These are phyloP conservation scores for Fusarium verrucosum DNA, from an alignment of 2,329 filamentous ascomycete genomes.

Conservation along the genomic window DNA sequence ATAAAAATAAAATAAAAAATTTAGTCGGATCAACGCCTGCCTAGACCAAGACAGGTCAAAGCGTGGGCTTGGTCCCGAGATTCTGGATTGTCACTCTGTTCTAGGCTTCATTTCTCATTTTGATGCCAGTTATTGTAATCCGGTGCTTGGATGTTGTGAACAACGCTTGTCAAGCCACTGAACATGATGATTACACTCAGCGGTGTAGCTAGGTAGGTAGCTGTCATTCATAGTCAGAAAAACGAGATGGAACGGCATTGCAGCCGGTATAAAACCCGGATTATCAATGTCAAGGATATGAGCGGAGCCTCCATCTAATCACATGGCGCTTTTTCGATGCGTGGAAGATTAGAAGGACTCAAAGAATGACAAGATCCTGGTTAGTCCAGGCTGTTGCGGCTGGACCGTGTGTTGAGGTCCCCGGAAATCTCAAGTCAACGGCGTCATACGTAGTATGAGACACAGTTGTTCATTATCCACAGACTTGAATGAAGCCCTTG, in stretches of 20 bases:
- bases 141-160: neutral
- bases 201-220: too few relatives aligned
- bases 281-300: neutral
- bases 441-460: conserved; percentile 24
- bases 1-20: too few relatives aligned
- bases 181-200: neutral
- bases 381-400: conserved; percentile 4
- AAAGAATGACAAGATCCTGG: conserved; percentile 27
- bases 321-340: conserved; percentile 19
- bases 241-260: neutral
- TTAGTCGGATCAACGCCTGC: neutral
- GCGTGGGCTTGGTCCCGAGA: neutral
- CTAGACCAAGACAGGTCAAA: conserved; percentile 27
- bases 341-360: conserved; percentile 34
- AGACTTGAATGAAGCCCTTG: neutral
- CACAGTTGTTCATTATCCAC: neutral
- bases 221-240: too few relatives aligned
- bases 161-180: neutral
- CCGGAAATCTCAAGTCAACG: conserved; percentile 28
- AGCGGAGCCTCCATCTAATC: neutral
- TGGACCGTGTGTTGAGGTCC: conserved; percentile 21
- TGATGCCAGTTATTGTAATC: neutral
- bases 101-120: neutral
- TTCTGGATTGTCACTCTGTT: neutral
- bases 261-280: neutral